Base-by-base conservation (phyloP, 2,329 filamentous ascomycete species). In the Triangularia setosa region DNA sequence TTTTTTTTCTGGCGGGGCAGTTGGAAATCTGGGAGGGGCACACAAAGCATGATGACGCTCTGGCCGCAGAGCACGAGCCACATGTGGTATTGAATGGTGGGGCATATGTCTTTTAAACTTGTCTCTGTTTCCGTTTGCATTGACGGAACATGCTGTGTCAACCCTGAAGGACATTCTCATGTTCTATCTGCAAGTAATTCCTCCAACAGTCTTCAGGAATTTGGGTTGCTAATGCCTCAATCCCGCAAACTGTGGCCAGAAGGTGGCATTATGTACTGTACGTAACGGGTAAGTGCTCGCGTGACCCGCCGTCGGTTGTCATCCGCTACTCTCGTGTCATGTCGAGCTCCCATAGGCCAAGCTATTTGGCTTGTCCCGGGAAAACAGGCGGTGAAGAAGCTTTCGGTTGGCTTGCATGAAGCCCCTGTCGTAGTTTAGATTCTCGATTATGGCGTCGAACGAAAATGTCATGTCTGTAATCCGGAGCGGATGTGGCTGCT, bases 251-350 rank as follows among this genome's bases (percentile, higher is more conserved):
- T 25, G 23, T 28, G 24, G 25, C 52, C 52, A 55, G 16, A n/a
- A 33, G 5, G 58, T 63, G 64, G 14, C 25, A 55, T 64, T 54
- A 48, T 57, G 58, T 12, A 56, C 12, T 56, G 27, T 62, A 16
- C 52, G 24, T 61, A 64, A 60, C 64, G 55, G 62, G 60, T 40
- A 68, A 65, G 60, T 60, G 61, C 61, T 68, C 66, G 66, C 63
- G 66, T 68, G 66, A 65, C 53, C 58, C 59, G 61, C 57, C 63
- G 23, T 58, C 23, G 7, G 28, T 58, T 54, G 44, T 58, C 33
- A 48, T 44, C n/a, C 18, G 40, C 40, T 48, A 23, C 40, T 18
- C 35, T 48, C 16, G 40, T 48, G 40, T 48, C 53, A 56, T 63
- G 62, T 62, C 61, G 48, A 24, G 25, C 44, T 23, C 30, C 30